A percentile compares a stretch with the other conserved stretches of the same genome.
Evolutionary conservation across 2,329 filamentous ascomycete genomes (phyloP).

Genomic region (Alternaria gaisen): DNA sequence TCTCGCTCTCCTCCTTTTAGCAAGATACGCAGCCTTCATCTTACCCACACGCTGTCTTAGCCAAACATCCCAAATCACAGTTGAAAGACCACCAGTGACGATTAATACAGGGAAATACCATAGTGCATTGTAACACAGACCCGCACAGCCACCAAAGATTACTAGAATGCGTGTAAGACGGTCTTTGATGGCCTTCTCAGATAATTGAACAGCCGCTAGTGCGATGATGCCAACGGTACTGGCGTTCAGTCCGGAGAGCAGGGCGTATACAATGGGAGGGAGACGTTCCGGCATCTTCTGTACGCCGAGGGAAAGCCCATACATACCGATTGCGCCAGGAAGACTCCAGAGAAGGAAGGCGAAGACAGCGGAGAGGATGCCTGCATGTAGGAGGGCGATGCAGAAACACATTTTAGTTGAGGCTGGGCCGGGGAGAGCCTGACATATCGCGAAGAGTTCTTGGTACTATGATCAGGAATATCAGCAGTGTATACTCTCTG

Average conservation of each 20-base stretch:
- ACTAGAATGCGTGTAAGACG: constrained; percentile 69
- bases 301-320: constrained; percentile 70
- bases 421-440: constrained; percentile 72
- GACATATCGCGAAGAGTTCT: constrained; percentile 74
- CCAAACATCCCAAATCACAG: constrained; percentile 66
- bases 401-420: constrained; percentile 78
- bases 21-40: constrained; percentile 29
- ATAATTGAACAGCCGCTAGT: constrained; percentile 72
- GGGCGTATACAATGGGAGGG: constrained; percentile 70
- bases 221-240: constrained; percentile 77
- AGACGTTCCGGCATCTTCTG: constrained; percentile 66
- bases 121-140: constrained; percentile 73
- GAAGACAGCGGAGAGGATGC: constrained; percentile 65
- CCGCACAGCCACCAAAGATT: constrained; percentile 69
- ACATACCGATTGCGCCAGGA: constrained; percentile 76
- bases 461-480: constrained; percentile 63
- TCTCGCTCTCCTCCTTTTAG: constrained; percentile 26
- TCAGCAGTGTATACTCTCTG: not conserved
- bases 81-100: constrained; percentile 61
- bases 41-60: constrained; percentile 55
- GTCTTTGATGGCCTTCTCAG: constrained; percentile 73
- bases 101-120: constrained; percentile 80
- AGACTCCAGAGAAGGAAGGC: constrained; percentile 73
- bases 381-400: constrained; percentile 70
- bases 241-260: constrained; percentile 76